phyloP scores from a whole-genome alignment of 1,284 basidiomycete genomes.

The Meira nashicola region DNA sequence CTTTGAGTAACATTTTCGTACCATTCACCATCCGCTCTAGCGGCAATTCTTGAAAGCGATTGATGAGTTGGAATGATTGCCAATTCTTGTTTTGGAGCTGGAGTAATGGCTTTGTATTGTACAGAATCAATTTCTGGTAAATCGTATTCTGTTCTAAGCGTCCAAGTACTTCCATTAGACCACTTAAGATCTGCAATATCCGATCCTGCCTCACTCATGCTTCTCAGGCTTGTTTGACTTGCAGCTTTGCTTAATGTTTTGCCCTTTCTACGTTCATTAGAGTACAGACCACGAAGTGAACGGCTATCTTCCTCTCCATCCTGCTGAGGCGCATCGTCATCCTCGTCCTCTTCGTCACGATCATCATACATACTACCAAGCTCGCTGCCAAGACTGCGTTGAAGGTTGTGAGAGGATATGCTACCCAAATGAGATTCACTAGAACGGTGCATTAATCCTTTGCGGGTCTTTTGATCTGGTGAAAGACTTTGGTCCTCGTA shows the following conservation, averaged over 20 bases:
- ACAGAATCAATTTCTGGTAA: background rate
- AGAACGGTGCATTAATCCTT: no score
- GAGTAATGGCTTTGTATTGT: background rate
- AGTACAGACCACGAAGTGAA: no score
- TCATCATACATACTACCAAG: constrained; percentile 41
- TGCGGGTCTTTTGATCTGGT: no score
- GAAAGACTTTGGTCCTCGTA: background rate
- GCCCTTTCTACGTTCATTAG: no score
- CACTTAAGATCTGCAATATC: constrained; percentile 24
- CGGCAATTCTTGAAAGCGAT: background rate
- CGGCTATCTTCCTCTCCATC: background rate
- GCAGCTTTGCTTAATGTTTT: no score
- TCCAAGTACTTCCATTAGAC: constrained; percentile 5
- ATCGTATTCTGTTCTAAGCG: background rate
- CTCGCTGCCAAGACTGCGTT: constrained; percentile 29
- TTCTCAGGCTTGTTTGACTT: constrained; percentile 7
- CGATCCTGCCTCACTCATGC: constrained; percentile 9
- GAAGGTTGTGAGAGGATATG: background rate
- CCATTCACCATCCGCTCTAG: background rate
- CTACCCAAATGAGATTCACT: no score
- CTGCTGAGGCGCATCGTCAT: background rate
- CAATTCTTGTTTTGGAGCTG: background rate
- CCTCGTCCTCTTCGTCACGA: constrained; percentile 18
- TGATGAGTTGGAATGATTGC: background rate
- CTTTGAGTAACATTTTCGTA: constrained; percentile 16